Evolutionary conservation across 2,329 filamentous ascomycete species (phyloP).

Genomic region (Dothistroma pini): DNA sequence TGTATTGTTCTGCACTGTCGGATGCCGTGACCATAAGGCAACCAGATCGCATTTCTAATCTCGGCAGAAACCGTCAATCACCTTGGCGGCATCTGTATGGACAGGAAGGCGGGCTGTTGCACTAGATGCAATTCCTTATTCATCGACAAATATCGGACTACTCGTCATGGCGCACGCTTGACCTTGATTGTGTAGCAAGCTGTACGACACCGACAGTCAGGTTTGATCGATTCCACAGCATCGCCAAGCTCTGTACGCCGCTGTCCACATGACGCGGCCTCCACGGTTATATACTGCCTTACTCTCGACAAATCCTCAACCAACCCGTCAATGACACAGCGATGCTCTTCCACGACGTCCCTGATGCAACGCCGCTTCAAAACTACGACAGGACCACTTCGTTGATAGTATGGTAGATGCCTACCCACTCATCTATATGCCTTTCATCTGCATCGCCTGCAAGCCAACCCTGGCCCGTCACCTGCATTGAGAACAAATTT

Average conservation of each 20-base stretch:
- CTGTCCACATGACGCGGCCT: background rate
- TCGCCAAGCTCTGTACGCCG: background rate
- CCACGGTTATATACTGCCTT: no score
- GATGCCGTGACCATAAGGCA: background rate
- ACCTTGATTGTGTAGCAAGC: background rate
- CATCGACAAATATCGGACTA: background rate
- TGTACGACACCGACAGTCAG: background rate
- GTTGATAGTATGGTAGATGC: no score
- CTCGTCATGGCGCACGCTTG: background rate
- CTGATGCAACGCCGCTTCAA: background rate
- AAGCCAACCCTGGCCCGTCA: background rate
- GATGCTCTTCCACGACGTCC: background rate
- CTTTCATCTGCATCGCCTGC: no score
- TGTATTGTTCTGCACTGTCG: background rate
- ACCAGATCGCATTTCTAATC: background rate
- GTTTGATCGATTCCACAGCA: background rate
- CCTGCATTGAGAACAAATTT: background rate
- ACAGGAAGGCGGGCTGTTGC: no score
- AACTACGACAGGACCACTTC: no score
- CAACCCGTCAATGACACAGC: background rate
- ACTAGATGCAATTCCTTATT: background rate
- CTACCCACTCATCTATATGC: background rate
- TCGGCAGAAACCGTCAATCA: background rate
- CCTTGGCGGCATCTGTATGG: no score
- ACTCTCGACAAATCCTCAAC: background rate